Percentiles rank a stretch among this genome's conserved stretches.
phyloP scores from a whole-genome alignment of 2,329 filamentous ascomycete genomes.

The Talaromyces sp. region DNA sequence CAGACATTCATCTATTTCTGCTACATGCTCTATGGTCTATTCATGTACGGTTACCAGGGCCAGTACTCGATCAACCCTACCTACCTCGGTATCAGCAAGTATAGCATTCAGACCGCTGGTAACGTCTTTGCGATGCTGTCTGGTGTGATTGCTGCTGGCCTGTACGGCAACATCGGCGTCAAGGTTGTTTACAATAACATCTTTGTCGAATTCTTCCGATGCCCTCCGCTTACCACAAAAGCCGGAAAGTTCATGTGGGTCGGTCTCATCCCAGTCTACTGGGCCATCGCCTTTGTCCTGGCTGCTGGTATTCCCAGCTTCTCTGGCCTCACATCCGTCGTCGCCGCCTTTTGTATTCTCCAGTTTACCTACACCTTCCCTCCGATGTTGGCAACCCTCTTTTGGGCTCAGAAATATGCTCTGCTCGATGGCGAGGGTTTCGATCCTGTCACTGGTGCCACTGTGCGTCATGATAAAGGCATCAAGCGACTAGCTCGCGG shows the following conservation, averaged over 20 bases:
- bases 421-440: slow-evolving; percentile 49
- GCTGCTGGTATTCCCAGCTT: slow-evolving; percentile 60
- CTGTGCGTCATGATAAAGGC: slow-evolving; percentile 42
- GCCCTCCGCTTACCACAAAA: slow-evolving; percentile 52
- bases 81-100: slow-evolving; percentile 45
- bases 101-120: slow-evolving; percentile 50
- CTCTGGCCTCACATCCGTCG: slow-evolving; percentile 51
- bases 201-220: slow-evolving; percentile 53
- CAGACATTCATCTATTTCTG: slow-evolving; percentile 41
- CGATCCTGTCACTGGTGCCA: slow-evolving; percentile 44
- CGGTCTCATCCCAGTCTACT: slow-evolving; percentile 58
- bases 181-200: slow-evolving; percentile 55
- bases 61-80: slow-evolving; percentile 43
- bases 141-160: slow-evolving; percentile 47
- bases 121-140: slow-evolving; percentile 50
- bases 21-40: slow-evolving; percentile 40
- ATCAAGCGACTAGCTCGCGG: slow-evolving; percentile 45
- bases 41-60: slow-evolving; percentile 46
- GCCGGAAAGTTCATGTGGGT: slow-evolving; percentile 57
- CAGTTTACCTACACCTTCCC: slow-evolving; percentile 65
- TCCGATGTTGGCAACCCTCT: slow-evolving; percentile 53
- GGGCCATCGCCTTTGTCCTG: slow-evolving; percentile 59
- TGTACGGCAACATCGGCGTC: slow-evolving; percentile 59
- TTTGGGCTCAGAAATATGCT: slow-evolving; percentile 50
- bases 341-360: slow-evolving; percentile 58